Evolutionary conservation across 108 stramenopile genomes (phyloP), one percentile per base, ranked within the genome.

Genomic region (Bacterosira constricta): DNA sequence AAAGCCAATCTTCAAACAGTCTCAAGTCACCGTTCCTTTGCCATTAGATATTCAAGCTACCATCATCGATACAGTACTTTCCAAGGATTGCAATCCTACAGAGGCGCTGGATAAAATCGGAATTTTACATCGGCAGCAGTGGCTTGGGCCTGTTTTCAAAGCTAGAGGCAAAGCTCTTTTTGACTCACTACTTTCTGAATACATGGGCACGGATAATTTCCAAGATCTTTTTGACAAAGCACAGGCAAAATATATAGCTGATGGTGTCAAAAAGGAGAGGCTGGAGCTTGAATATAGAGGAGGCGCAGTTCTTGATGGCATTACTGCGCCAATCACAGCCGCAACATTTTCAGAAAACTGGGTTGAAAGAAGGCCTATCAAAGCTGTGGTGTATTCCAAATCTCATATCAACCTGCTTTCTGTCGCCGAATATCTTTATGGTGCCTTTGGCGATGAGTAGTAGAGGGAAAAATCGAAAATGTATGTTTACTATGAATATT

Each of bases 351-450:
- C 64, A 1, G 21, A 49, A 1, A 44, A 29, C 42, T 41, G 42
- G 38, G 26, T 51, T 17, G 84, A 85, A 36, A 34, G 77, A 37
- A 65, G 84, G 35, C 84, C 84, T 21, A 66, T 85, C 34, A 85
- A 85, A 68, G 84, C 77, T 41, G 84, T 85, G 21, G 85, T 86
- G 13, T 86, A 83, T 56, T 79, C 77, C 1, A 68, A 59, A 44
- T 75, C 77, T 6, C 61, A 73, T 13, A 60, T 53, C 17, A 72
- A 70, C 42, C 46, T 86, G 7, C 59, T 61, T 27, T 67, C 65
- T 47, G 85, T 86, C 39, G 66, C 83, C 21, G 83, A 86, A 50
- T 54, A 60, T 25, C 66, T 86, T 3, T 78, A 81, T 51, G 39
- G 50, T 2, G 35, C 59, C 9, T 69, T 86, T 15, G 34, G 39